Conservation (phyloP, 2,329 filamentous ascomycete species). For the Penicillium sp. region DNA sequence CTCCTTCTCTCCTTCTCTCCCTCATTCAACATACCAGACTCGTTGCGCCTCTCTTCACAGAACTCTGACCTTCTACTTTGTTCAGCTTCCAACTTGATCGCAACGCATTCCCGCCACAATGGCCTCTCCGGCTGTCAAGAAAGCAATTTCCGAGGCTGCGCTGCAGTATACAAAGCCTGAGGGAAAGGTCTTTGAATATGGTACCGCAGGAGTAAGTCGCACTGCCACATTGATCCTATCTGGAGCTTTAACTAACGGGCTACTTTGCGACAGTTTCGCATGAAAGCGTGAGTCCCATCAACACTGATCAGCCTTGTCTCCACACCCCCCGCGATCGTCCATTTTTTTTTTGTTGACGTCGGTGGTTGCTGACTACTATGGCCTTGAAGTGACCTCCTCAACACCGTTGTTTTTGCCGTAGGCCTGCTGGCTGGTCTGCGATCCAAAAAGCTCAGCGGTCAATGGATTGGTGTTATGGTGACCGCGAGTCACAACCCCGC, state of each 20-base stretch:
- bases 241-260: constrained; percentile 15
- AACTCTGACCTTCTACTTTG: not conserved
- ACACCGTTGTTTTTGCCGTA: constrained; percentile 89
- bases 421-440: constrained; percentile 85
- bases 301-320: constrained; percentile 27
- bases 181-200: constrained; percentile 57
- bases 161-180: constrained; percentile 51
- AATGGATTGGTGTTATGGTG: constrained; percentile 95
- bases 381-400: constrained; percentile 68
- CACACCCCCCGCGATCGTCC: constrained; percentile 32
- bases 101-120: constrained; percentile 34
- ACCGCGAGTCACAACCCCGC: constrained; percentile 92
- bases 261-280: constrained; percentile 57
- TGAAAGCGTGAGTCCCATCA: constrained; percentile 61
- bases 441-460: constrained; percentile 83
- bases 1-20: constrained; percentile 5
- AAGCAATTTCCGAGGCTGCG: constrained; percentile 50
- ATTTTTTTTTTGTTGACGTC: constrained; percentile 27
- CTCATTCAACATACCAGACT: not conserved
- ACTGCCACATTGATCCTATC: not conserved
- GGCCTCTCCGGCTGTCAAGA: constrained; percentile 43
- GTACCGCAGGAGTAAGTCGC: constrained; percentile 60
- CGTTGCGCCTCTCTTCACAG: not conserved
- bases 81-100: constrained; percentile 6
- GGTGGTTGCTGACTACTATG: constrained; percentile 30